Base-by-base conservation (phyloP, 106 monocot genomes). In the Phalaenopsis equestris region DNA sequence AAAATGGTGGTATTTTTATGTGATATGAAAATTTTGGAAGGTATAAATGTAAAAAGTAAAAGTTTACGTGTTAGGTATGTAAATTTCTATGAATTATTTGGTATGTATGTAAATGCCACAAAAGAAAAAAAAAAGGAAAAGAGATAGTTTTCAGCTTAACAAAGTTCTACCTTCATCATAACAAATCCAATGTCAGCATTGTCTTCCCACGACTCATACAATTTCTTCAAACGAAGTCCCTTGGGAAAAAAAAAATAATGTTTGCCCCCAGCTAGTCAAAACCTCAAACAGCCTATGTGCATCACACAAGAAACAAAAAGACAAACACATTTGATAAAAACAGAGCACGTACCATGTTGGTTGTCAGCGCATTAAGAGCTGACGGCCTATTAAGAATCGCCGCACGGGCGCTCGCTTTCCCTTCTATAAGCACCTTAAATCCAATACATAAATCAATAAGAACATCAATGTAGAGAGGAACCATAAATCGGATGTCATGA, bases 181-280 rank as follows among this genome's bases (percentile, higher is more conserved):
- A 99, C 94, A 85, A 92, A 99, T 39, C 98, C 98, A 83, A 98
- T 89, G 57, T 98, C 94, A 30, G 94, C 75, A 81, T 94, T 99
- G 79, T 94, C 94, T 78, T 99, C 98, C 98, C 98, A 99, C 4
- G 92, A 89, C 56, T 93, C 88, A 72, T 99, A 99, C 39, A 99
- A 82, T 86, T 94, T 99, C 84, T 82, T 94, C 88, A 99, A 76
- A 79, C 94, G 77, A 81, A 87, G 64, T 30, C 75, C 98, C 98
- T 99, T 52, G 1, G 52, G 41, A 65, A 81, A 55, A 17, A 74
- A 42, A 9, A 46, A 70, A 39, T 15, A 38, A n/a, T 19, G n/a
- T 3, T n/a, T 21, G n/a, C 3, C 9, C 70, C 14, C 61, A 37
- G 1, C 41, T 17, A 78, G 39, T 15, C 78, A 85, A 49, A 47